Percentiles rank a stretch among this genome's conserved stretches.
phyloP scores from a whole-genome alignment of 441 rosid species.

The Aleurites moluccanus region DNA sequence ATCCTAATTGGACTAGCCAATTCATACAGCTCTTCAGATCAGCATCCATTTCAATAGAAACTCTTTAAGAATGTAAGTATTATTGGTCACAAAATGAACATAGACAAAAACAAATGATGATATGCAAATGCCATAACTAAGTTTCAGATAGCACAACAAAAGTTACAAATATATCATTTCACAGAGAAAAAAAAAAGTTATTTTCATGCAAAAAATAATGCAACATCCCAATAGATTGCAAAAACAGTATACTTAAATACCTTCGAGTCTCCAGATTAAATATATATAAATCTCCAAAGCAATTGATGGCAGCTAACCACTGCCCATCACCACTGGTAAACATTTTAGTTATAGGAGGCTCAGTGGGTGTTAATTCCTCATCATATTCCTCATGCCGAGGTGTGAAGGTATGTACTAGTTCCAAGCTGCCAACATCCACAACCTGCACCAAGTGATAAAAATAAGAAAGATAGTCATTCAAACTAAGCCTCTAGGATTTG shows the following conservation, averaged over 20 bases:
- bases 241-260: conserved; percentile 31
- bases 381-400: conserved; percentile 55
- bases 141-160: too few species aligned
- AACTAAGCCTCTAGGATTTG: not conserved
- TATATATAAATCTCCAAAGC: conserved; percentile 86
- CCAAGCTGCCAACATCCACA: conserved; percentile 62
- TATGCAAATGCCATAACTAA: not conserved
- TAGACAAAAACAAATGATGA: not conserved
- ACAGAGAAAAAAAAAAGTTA: not conserved
- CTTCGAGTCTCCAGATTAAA: conserved; percentile 80
- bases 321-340: conserved; percentile 79
- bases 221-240: not conserved
- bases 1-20: not conserved
- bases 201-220: not conserved
- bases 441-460: conserved; percentile 36
- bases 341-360: conserved; percentile 87
- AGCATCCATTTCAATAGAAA: not conserved
- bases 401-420: conserved; percentile 58
- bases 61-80: not conserved
- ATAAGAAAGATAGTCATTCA: not conserved
- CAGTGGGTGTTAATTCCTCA: conserved; percentile 46
- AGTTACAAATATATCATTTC: too few species aligned
- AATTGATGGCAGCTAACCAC: conserved; percentile 90
- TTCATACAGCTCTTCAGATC: not conserved
- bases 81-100: not conserved